Evolutionary conservation across 2,329 filamentous ascomycete species (phyloP), one percentile per base, ranked within the genome.

Genomic region (Esteya vermicola): DNA sequence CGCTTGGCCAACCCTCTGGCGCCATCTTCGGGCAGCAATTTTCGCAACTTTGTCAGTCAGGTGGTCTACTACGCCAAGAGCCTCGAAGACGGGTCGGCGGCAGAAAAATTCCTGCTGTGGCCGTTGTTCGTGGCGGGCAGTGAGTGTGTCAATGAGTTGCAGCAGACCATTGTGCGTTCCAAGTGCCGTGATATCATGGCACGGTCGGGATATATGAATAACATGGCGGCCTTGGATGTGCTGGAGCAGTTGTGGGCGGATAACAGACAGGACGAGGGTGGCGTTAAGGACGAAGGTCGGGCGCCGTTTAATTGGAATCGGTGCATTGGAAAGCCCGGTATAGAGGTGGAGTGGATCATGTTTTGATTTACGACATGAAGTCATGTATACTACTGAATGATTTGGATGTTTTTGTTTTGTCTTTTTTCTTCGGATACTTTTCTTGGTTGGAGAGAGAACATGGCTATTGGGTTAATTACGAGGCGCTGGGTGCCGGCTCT

Each of bases 181-280:
- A 80, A 86, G 50, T 93, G 85, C 60, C 70, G 78, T 33, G 85
- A 89, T 53, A 89, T 95, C 48, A 86, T 89, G 67, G 74, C 77
- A 23, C 81, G 89, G 48, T 89, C 82, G 40, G 88, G 88, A 1
- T 95, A 95, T 61, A 84, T 86, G 67, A 95, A 94, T 61, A 95
- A 94, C 55, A 70, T 93, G 31, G 81, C 82, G 7, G 85, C 83
- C 8, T 68, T 95, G 21, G 83, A 91, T 51, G 76, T 94, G 4
- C 61, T 95, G 32, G 88, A 95, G 64, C 77, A 78, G 51, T 71
- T 93, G 14, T 95, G 89, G 88, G 66, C 67, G 4, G 27, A 13
- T 21, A 32, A 13, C 9, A 18, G 21, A 9, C 36, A 9, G 6
- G 36, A 32, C 5, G 20, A 32, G n/a, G 70, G 68, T 37, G 70